Evolutionary conservation across 1,139 yeast species (phyloP), one percentile per base, ranked within the genome.

Genomic region (Diutina ranongensis): DNA sequence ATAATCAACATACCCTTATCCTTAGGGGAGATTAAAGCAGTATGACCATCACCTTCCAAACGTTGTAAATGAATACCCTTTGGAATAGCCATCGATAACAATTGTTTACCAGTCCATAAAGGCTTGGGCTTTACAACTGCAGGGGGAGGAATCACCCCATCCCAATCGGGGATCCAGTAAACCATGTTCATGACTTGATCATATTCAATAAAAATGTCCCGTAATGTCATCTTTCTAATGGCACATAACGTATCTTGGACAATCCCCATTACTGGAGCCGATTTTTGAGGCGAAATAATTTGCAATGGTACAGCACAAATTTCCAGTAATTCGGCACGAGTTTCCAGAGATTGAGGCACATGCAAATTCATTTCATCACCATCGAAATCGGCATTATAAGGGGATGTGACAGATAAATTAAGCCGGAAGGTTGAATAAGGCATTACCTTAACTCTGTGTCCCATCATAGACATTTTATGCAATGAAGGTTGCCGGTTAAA

Each of bases 361-460:
- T 94, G 99, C 68, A 94, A 83, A 67, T 94, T 94, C 99, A 94
- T 94, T 69, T 94, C 98, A 66, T 94, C 99, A 73, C 99, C 99
- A 71, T 94, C 99, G 74, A 94, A 94, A 83, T 94, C 99, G 45
- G 99, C 99, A 68, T 94, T 94, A 67, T 94, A 94, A 22, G 99
- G 99, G 15, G 97, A 87, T 0, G 98, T 92, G 45, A 92, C 98
- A 15, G 97, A 92, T 62, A 94, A 72, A 62, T 92, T 94, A 68
- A 94, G 73, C 68, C 99, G 81, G 72, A 94, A 94, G 0, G 99
- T 92, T 3, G 97, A 89, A 61, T 89, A 94, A 13, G 99, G 99
- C 96, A 94, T 89, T 46, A 92, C 98, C 61, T 86, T 88, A 36
- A 92, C 98, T 68, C 97, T 78, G 63, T 94, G 99, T n/a, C 97